phyloP scores from a whole-genome alignment of 805 yeast genomes.

The Suhomyces kilbournensis region DNA sequence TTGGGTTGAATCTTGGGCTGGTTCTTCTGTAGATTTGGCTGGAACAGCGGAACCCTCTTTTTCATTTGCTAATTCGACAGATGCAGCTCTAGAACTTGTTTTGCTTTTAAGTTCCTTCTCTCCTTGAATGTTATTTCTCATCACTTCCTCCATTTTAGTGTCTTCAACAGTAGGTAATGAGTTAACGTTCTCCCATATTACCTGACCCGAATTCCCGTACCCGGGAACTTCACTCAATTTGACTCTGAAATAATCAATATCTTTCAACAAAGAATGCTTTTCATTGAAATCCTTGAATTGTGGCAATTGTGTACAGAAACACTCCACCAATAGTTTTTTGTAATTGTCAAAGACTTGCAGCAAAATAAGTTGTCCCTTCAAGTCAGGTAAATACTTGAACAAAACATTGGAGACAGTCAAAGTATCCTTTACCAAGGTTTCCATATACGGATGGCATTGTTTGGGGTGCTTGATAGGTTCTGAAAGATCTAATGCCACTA shows the following conservation, averaged over 20 bases:
- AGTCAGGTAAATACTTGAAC: constrained; percentile 52
- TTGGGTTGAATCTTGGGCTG: background rate
- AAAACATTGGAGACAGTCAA: constrained; percentile 60
- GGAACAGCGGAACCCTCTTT: background rate
- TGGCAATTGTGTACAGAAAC: constrained; percentile 46
- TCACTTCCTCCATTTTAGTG: constrained; percentile 42
- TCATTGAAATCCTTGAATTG: constrained; percentile 50
- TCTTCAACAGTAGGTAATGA: constrained; percentile 51
- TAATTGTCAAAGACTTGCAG: constrained; percentile 56
- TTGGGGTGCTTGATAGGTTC: constrained; percentile 37
- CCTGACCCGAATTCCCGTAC: constrained; percentile 59
- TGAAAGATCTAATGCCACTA: constrained; percentile 51
- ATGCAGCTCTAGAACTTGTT: constrained; percentile 10
- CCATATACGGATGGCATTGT: constrained; percentile 63
- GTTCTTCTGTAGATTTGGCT: background rate
- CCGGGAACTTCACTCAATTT: constrained; percentile 58
- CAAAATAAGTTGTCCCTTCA: constrained; percentile 44
- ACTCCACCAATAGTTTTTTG: constrained; percentile 51
- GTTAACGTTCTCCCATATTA: constrained; percentile 59
- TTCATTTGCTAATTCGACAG: background rate
- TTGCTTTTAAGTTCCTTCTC: constrained; percentile 12
- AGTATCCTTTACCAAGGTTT: constrained; percentile 61
- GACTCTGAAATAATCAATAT: constrained; percentile 62
- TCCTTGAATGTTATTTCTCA: constrained; percentile 38
- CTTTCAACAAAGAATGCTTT: constrained; percentile 54